Conservation (phyloP, 257 asterid species). For the Avicennia marina region DNA sequence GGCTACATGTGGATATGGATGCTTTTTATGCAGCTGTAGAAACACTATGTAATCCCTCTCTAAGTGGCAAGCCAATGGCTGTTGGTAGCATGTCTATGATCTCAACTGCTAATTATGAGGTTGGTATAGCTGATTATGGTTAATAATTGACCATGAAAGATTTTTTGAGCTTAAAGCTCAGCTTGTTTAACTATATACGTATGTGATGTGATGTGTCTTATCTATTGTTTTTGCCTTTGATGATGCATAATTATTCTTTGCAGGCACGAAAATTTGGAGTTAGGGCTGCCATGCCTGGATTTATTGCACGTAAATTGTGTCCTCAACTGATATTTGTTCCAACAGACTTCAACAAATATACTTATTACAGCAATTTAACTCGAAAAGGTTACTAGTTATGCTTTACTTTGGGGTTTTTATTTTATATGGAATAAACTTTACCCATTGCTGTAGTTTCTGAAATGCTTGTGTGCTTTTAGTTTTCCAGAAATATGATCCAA, state of each 20-base stretch:
- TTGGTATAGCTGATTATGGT: slow-evolving; percentile 22
- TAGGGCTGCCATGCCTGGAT: slow-evolving; percentile 99
- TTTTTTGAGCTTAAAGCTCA: slow-evolving; percentile 1
- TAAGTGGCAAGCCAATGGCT: slow-evolving; percentile 89
- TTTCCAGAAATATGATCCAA: slow-evolving; percentile 75
- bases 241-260: slow-evolving; percentile 20
- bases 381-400: slow-evolving; percentile 60
- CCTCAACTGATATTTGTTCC: slow-evolving; percentile 82
- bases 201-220: background rate
- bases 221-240: slow-evolving; percentile 9
- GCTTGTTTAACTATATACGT: slow-evolving; percentile 5
- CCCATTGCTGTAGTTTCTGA: slow-evolving; percentile 19
- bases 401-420: too few relatives aligned
- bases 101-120: slow-evolving; percentile 98
- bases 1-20: slow-evolving; percentile 99
- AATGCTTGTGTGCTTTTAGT: slow-evolving; percentile 38
- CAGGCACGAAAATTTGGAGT: slow-evolving; percentile 96
- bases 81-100: slow-evolving; percentile 97
- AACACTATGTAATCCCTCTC: slow-evolving; percentile 64
- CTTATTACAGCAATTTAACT: slow-evolving; percentile 69
- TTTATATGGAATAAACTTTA: slow-evolving; percentile 5
- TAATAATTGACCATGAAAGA: background rate
- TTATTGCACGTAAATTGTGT: slow-evolving; percentile 86
- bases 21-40: slow-evolving; percentile 97
- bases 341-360: slow-evolving; percentile 76